These are phyloP conservation scores for Ceraceosorus guamensis DNA, from an alignment of 1,284 basidiomycete species.

Conservation along the genomic window DNA sequence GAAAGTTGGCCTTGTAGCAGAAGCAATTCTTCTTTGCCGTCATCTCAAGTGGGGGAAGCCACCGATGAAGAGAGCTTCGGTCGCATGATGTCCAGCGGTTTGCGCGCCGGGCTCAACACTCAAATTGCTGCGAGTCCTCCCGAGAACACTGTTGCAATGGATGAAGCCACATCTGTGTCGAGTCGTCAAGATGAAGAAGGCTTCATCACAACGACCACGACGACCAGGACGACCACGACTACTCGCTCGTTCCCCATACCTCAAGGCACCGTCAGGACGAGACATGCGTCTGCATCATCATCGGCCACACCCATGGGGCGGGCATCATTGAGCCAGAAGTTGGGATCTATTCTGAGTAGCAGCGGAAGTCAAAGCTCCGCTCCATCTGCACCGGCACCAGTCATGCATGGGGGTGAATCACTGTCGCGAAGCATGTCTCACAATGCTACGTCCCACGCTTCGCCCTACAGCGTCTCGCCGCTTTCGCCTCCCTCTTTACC, in stretches of 20 bases:
- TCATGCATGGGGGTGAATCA: background rate
- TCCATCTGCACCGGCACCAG: background rate
- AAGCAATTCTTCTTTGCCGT: background rate
- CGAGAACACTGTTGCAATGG: too few relatives aligned
- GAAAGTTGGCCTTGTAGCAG: conserved; percentile 33
- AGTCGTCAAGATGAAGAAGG: conserved; percentile 3
- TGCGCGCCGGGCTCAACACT: background rate
- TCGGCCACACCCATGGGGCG: too few relatives aligned
- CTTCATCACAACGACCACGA: conserved; percentile 19
- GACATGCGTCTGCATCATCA: too few relatives aligned
- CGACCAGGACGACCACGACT: conserved; percentile 18
- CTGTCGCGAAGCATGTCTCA: background rate
- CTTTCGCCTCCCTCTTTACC: conserved; percentile 23
- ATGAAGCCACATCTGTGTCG: too few relatives aligned
- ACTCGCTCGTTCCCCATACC: conserved; percentile 10
- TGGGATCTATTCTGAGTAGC: conserved; percentile 8
- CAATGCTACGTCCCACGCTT: conserved; percentile 3
- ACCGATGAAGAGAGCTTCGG: background rate
- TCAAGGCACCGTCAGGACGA: too few relatives aligned
- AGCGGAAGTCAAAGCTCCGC: conserved; percentile 7
- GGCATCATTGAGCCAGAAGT: too few relatives aligned
- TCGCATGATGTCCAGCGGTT: background rate
- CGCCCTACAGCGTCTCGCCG: conserved; percentile 27
- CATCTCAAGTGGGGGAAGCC: background rate
- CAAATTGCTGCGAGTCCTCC: too few relatives aligned